Base-by-base conservation (phyloP, 257 asterid genomes). In the Lithospermum erythrorhizon region DNA sequence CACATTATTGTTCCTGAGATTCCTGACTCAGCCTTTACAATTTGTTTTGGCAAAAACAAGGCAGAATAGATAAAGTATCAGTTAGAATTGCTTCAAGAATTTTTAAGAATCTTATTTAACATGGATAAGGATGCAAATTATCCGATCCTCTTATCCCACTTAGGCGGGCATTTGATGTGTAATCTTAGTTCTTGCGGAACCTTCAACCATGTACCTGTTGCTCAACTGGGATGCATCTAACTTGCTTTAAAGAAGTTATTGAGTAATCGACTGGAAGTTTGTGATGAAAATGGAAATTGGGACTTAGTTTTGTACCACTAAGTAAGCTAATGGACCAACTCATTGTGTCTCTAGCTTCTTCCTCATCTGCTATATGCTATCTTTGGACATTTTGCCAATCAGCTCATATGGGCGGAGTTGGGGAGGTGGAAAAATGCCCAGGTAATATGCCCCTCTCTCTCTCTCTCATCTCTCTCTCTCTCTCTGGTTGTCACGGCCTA, bases 11-110 rank as follows among this genome's bases (percentile, higher is more conserved):
- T 8, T 41, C 49, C 49, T 41, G 49, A 41, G 17, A 80, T 69
- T 59, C 79, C 93, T 32, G 70, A 57, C 25, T 85, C 87, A 54
- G 65, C 85, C 87, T 87, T 56, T 27, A 62, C 5, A 48, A 3
- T 22, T 21, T 19, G 14, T 16, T 41, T 2, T 0, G 41, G 45
- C 68, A 15, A 21, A 29, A 19, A 56, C 6, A 61, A 2, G 23
- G 9, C 49, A 41, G 18, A 41, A 41, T 41, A 41, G 7, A 35
- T 9, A 11, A 8, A 35, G 9, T 2, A n/a, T 35, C 18, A 41
- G 49, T 41, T 41, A 41, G 18, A 41, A 41, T 13, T 11, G 18
- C 5, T 41, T 2, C 49, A 11, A 41, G 49, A 41, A 41, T 41
- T 11, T 41, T n/a, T n/a, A n/a, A n/a, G n/a, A 41, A 41, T 41